These are phyloP conservation scores for Penicillium subrubescens DNA, from an alignment of 495 filamentous ascomycete genomes.

Conservation along the genomic window DNA sequence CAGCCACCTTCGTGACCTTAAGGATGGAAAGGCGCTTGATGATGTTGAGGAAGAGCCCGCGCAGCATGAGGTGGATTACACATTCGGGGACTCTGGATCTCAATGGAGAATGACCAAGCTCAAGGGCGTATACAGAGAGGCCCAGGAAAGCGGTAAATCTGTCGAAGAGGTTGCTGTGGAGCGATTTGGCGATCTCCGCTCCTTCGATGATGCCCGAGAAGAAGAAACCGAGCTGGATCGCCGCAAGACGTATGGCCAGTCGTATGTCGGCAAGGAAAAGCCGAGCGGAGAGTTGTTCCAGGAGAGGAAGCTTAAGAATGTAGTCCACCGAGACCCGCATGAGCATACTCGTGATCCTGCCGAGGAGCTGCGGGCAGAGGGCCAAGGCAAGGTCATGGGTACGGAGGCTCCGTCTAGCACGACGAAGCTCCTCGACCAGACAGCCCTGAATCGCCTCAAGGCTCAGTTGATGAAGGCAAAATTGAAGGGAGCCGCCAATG, in stretches of 20 bases:
- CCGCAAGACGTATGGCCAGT: conserved; percentile 78
- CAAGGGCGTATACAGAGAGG: conserved; percentile 78
- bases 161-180: conserved; percentile 83
- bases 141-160: conserved; percentile 67
- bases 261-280: conserved; percentile 84
- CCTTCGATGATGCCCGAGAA: conserved; percentile 92
- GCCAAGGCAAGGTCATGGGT: conserved; percentile 47
- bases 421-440: conserved; percentile 64
- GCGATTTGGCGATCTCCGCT: conserved; percentile 76
- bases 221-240: conserved; percentile 92
- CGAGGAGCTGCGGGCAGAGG: conserved; percentile 47
- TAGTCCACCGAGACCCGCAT: conserved; percentile 38
- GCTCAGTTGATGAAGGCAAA: conserved; percentile 95
- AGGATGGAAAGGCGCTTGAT: conserved; percentile 55
- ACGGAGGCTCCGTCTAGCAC: conserved; percentile 39
- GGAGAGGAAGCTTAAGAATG: conserved; percentile 64
- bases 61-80: conserved; percentile 73
- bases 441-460: conserved; percentile 82
- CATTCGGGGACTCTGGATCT: conserved; percentile 86
- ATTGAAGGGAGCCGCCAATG: conserved; percentile 71
- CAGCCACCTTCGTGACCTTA: conserved; percentile 64
- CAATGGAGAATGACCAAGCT: conserved; percentile 96
- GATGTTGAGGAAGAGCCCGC: conserved; percentile 53
- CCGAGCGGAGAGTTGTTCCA: conserved; percentile 85
- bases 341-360: conserved; percentile 37